Percentiles rank a stretch among this genome's conserved stretches.
phyloP scores from a whole-genome alignment of 83 land plant species.

The Isoetes engelmannii region DNA sequence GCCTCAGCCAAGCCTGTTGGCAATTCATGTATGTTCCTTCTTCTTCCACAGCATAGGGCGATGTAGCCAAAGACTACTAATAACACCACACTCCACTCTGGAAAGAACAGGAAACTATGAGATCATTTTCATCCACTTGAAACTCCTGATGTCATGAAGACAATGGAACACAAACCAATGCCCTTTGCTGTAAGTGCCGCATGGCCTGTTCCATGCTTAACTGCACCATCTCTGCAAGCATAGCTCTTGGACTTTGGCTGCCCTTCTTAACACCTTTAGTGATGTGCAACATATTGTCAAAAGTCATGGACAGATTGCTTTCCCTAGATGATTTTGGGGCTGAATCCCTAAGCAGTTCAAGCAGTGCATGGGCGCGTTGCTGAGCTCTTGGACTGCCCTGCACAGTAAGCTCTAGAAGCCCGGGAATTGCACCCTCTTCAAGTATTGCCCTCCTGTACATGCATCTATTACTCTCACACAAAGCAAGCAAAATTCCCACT shows the following conservation, averaged over 20 bases:
- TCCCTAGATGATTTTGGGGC: slow-evolving; percentile 30
- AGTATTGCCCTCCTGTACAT: slow-evolving; percentile 60
- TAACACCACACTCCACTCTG: no score
- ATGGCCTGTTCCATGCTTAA: slow-evolving; percentile 70
- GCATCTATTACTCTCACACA: slow-evolving; percentile 51
- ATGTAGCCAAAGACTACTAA: no score
- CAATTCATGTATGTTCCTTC: no score
- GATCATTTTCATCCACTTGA: no score
- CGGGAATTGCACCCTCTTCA: slow-evolving; percentile 71
- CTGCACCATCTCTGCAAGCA: slow-evolving; percentile 81
- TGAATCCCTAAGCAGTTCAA: slow-evolving; percentile 49
- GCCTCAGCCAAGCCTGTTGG: no score
- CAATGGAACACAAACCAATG: slow-evolving; percentile 22
- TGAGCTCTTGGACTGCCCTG: slow-evolving; percentile 56
- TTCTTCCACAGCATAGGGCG: no score
- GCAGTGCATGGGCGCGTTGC: slow-evolving; percentile 45
- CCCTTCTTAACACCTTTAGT: slow-evolving; percentile 48
- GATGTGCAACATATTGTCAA: slow-evolving; percentile 50
- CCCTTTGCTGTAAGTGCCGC: slow-evolving; percentile 58
- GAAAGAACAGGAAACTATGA: no score
- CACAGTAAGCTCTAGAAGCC: slow-evolving; percentile 68
- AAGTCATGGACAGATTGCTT: slow-evolving; percentile 32
- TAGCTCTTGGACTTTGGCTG: slow-evolving; percentile 45
- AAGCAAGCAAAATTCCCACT: slow-evolving; percentile 52
- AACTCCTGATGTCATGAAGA: no score